Evolutionary conservation across 306 rosid genomes (phyloP).

Genomic region (Abrus precatorius): DNA sequence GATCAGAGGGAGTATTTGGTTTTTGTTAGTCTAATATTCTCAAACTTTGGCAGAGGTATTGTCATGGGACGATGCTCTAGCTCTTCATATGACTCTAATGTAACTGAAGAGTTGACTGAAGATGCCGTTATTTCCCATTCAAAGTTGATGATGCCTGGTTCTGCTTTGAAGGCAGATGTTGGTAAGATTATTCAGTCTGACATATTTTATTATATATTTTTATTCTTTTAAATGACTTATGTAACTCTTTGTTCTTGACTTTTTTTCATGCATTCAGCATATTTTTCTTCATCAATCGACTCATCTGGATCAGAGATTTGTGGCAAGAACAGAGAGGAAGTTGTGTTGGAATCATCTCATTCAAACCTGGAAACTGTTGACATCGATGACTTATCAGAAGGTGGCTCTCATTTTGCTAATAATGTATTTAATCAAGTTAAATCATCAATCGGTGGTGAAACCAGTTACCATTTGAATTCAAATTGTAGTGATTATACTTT

Average conservation of each 20-base stretch:
- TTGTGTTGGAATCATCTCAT: conserved; percentile 53
- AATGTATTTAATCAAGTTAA: conserved; percentile 54
- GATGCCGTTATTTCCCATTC: conserved; percentile 57
- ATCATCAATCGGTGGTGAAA: conserved; percentile 55
- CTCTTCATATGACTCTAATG: conserved; percentile 73
- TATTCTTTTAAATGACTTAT: conserved; percentile 24
- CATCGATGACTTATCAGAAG: conserved; percentile 49
- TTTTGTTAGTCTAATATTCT: background rate
- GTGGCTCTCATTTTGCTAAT: conserved; percentile 57
- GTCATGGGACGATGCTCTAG: conserved; percentile 61
- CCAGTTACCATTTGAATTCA: conserved; percentile 61
- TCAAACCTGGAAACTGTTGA: conserved; percentile 52
- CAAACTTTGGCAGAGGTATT: conserved; percentile 62
- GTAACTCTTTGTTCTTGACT: conserved; percentile 30
- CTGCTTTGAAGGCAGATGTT: conserved; percentile 58
- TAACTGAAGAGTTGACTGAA: conserved; percentile 62
- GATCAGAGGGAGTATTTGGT: background rate
- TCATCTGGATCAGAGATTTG: conserved; percentile 52
- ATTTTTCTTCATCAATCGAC: conserved; percentile 50
- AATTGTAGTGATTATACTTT: conserved; percentile 67
- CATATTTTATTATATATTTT: conserved; percentile 22
- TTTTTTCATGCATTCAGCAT: conserved; percentile 49
- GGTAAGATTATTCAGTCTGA: conserved; percentile 59
- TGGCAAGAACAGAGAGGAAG: conserved; percentile 55
- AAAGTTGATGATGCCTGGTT: conserved; percentile 60